phyloP scores from a whole-genome alignment of 805 yeast species.

The Jamesozyma jinghongensis region DNA sequence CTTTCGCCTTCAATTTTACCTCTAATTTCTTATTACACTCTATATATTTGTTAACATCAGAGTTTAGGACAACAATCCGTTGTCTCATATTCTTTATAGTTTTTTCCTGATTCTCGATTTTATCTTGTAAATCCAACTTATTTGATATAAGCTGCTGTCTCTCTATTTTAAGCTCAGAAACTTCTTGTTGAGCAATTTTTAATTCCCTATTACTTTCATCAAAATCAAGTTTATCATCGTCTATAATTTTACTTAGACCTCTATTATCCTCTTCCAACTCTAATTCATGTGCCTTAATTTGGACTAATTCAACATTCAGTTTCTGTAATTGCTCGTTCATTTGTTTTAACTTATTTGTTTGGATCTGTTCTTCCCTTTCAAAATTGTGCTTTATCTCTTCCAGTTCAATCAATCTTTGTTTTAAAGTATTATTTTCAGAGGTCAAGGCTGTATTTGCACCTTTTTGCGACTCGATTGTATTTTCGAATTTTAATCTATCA shows the following conservation, averaged over 20 bases:
- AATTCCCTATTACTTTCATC: conserved; percentile 16
- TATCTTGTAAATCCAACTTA: conserved; percentile 20
- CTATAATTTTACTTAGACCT: conserved; percentile 14
- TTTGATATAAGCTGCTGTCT: conserved; percentile 17
- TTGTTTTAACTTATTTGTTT: conserved; percentile 15
- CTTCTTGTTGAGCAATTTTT: conserved; percentile 14
- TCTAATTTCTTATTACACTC: background rate
- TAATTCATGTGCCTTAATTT: conserved; percentile 22
- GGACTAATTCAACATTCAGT: conserved; percentile 24
- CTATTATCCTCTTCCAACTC: conserved; percentile 24
- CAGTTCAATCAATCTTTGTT: conserved; percentile 13
- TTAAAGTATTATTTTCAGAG: conserved; percentile 24
- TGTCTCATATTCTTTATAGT: conserved; percentile 10
- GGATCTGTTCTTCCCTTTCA: conserved; percentile 13
- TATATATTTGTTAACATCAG: background rate
- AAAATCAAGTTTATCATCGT: conserved; percentile 10
- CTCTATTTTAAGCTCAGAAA: conserved; percentile 13
- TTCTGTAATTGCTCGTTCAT: conserved; percentile 26
- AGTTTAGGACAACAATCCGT: conserved; percentile 5
- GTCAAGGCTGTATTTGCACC: conserved; percentile 27
- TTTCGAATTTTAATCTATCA: conserved; percentile 25
- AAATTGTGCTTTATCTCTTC: conserved; percentile 13
- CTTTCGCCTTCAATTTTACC: background rate
- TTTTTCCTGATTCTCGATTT: conserved; percentile 15
- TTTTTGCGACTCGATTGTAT: conserved; percentile 30